phyloP scores from a whole-genome alignment of 257 asterid genomes.

The Przewalskia tangutica region DNA sequence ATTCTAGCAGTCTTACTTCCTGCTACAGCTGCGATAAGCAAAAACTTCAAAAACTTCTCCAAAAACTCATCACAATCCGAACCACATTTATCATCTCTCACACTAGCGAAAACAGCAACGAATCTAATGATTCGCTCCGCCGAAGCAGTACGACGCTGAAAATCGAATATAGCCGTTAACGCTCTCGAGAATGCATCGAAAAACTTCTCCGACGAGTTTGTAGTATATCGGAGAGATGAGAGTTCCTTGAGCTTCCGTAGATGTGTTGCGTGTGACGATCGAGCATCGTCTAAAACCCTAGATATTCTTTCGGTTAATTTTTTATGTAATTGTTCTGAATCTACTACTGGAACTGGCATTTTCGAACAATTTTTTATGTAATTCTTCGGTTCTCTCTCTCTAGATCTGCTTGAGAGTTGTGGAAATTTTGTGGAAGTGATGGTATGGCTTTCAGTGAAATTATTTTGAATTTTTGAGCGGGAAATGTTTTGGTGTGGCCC shows the following conservation, averaged over 20 bases:
- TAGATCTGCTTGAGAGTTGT: background rate
- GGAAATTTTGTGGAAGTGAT: no score
- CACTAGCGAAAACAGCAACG: constrained; percentile 40
- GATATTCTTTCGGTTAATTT: constrained; percentile 31
- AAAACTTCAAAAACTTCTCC: constrained; percentile 52
- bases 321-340: constrained; percentile 15
- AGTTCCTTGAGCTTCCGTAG: constrained; percentile 74
- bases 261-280: constrained; percentile 58
- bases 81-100: constrained; percentile 19
- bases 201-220: constrained; percentile 27
- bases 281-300: constrained; percentile 46
- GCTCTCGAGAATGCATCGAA: constrained; percentile 40
- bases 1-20: constrained; percentile 62
- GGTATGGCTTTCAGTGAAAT: background rate
- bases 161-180: constrained; percentile 54
- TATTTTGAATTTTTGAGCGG: background rate
- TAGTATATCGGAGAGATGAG: constrained; percentile 31
- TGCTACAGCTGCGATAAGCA: constrained; percentile 53
- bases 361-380: background rate
- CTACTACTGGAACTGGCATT: constrained; percentile 24
- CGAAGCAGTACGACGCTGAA: constrained; percentile 54
- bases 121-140: constrained; percentile 63
- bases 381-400: background rate
- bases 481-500: background rate
- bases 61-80: constrained; percentile 37